Evolutionary conservation across 2,329 filamentous ascomycete genomes (phyloP).

Genomic region (Fulvia fulva): DNA sequence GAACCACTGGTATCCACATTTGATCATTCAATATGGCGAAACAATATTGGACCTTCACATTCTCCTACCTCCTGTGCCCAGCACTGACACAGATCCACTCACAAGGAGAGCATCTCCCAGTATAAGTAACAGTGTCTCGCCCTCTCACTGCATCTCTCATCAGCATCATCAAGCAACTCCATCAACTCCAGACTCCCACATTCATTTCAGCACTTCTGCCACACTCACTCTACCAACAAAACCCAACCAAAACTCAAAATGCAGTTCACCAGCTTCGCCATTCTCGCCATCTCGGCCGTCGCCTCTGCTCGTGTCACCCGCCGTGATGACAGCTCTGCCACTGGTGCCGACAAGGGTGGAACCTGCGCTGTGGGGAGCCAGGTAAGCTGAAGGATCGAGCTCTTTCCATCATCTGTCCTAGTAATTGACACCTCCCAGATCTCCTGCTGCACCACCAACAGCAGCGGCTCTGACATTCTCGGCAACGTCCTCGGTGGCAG

Average conservation of each 20-base stretch:
- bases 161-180: slow-evolving; percentile 1
- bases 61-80: background rate
- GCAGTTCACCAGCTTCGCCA: slow-evolving; percentile 8
- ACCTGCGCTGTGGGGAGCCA: background rate
- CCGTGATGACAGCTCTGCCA: background rate
- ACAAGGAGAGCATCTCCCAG: background rate
- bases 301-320: background rate
- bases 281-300: slow-evolving; percentile 1
- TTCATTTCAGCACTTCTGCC: slow-evolving; percentile 1
- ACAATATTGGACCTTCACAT: background rate
- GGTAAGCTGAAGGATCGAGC: background rate
- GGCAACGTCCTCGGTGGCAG: slow-evolving; percentile 13
- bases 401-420: too few species aligned
- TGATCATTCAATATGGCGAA: background rate
- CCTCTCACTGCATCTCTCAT: background rate
- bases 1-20: background rate
- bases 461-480: background rate
- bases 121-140: slow-evolving; percentile 5
- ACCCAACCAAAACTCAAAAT: background rate
- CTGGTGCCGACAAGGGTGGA: background rate
- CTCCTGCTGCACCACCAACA: slow-evolving; percentile 16
- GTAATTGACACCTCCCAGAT: background rate
- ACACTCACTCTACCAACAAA: background rate
- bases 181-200: background rate
- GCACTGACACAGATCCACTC: background rate